Percentiles rank a stretch among this genome's conserved stretches.
Conservation (phyloP, 2,329 filamentous ascomycete genomes). For the Lecanicillium sp. region DNA sequence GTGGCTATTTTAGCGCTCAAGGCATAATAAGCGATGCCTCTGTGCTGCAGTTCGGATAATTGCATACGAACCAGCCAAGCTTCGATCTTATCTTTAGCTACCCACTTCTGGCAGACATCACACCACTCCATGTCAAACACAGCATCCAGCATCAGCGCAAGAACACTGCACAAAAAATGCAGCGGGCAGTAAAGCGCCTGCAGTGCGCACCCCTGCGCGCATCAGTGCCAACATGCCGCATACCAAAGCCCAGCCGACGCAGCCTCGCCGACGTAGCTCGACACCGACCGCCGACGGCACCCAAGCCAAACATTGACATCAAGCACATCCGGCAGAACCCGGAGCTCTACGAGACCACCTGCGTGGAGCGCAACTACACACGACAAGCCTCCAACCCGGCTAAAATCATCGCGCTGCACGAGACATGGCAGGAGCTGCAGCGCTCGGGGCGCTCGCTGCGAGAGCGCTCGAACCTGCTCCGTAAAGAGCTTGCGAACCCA, state of each 20-base stretch:
- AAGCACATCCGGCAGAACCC: slow-evolving; percentile 86
- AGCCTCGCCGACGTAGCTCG: slow-evolving; percentile 13
- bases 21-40: too few relatives aligned
- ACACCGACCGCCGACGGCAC: slow-evolving; percentile 60
- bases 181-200: slow-evolving; percentile 18
- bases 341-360: slow-evolving; percentile 74
- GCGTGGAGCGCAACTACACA: slow-evolving; percentile 75
- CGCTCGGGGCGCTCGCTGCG: slow-evolving; percentile 51
- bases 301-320: slow-evolving; percentile 73
- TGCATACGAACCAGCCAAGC: slow-evolving; percentile 18
- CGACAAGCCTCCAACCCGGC: slow-evolving; percentile 44
- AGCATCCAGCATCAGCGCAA: slow-evolving; percentile 5
- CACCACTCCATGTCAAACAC: slow-evolving; percentile 7
- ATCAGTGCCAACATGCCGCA: slow-evolving; percentile 9
- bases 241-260: slow-evolving; percentile 17
- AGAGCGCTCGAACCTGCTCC: slow-evolving; percentile 59
- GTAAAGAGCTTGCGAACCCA: slow-evolving; percentile 44
- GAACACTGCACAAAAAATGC: slow-evolving; percentile 21
- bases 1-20: too few relatives aligned
- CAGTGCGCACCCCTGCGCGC: slow-evolving; percentile 16
- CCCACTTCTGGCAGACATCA: slow-evolving; percentile 10
- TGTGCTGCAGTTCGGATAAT: slow-evolving; percentile 19
- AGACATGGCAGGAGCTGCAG: slow-evolving; percentile 54
- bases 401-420: slow-evolving; percentile 47
- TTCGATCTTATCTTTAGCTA: neutral